Conservation (phyloP, 345 rosid species). For the Lenwebbia sp. region DNA sequence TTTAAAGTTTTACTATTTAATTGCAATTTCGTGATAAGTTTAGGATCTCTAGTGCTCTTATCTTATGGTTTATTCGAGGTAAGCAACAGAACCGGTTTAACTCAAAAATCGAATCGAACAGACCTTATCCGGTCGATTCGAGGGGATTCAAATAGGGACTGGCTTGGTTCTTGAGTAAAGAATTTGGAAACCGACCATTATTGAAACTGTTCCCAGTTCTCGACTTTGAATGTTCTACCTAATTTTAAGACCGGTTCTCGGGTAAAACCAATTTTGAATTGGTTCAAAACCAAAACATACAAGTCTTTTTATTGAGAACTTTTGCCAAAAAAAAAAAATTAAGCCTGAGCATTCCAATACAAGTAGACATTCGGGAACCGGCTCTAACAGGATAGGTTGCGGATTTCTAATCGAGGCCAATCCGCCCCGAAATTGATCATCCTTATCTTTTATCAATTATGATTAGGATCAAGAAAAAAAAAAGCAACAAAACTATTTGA, state of each 20-base stretch:
- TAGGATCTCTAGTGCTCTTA: rapidly evolving
- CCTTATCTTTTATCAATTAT: not conserved
- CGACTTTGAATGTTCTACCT: not conserved
- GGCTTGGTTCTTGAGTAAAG: rapidly evolving
- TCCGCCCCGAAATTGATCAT: too few relatives aligned
- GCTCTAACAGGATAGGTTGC: not conserved
- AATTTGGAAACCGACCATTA: not conserved
- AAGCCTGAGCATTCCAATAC: rapidly evolving
- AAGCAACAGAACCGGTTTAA: too few relatives aligned
- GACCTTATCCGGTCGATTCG: not conserved
- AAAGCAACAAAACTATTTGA: not conserved
- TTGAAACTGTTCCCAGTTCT: not conserved
- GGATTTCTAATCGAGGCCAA: too few relatives aligned
- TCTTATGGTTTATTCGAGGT: not conserved
- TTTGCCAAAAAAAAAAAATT: not conserved
- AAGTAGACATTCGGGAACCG: rapidly evolving
- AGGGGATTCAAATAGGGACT: not conserved
- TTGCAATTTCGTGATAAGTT: too few relatives aligned
- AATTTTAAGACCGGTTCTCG: not conserved
- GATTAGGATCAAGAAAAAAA: not conserved
- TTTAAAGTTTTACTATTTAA: too few relatives aligned
- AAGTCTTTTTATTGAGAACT: not conserved
- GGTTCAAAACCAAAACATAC: not conserved
- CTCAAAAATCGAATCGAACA: not conserved
- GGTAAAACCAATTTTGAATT: not conserved